A percentile compares a stretch with the other conserved stretches of the same genome.
Conservation (phyloP, 2,329 filamentous ascomycete species). For the Fusarium sp. region DNA sequence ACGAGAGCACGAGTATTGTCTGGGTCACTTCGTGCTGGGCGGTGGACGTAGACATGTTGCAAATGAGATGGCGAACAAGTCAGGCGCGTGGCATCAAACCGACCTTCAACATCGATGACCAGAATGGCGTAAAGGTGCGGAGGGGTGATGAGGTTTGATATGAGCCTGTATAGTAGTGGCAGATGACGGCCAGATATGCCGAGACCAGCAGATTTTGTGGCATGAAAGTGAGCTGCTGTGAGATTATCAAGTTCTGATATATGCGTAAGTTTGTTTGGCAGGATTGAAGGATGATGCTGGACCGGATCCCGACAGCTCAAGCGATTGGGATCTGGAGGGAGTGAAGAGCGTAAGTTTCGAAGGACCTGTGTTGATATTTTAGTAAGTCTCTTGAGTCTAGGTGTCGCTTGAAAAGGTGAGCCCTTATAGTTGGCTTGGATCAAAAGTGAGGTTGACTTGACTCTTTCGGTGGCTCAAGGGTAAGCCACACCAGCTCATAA, state of each 20-base stretch:
- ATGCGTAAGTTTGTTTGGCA: conserved; percentile 46
- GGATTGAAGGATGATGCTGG: conserved; percentile 25
- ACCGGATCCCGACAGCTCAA: conserved; percentile 10
- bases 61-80: conserved; percentile 51
- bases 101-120: conserved; percentile 63
- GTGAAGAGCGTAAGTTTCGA: conserved; percentile 35
- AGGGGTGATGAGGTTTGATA: conserved; percentile 59
- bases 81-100: conserved; percentile 63
- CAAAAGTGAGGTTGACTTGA: background rate
- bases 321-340: conserved; percentile 36
- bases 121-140: conserved; percentile 60
- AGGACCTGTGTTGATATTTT: conserved; percentile 34
- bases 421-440: background rate
- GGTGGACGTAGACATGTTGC: conserved; percentile 61
- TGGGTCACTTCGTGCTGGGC: conserved; percentile 46
- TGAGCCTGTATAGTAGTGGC: conserved; percentile 64
- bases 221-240: conserved; percentile 56
- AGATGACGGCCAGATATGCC: conserved; percentile 62
- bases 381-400: background rate
- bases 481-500: background rate
- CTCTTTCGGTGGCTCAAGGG: background rate
- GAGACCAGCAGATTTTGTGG: conserved; percentile 58
- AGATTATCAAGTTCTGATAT: conserved; percentile 59
- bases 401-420: background rate
- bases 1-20: conserved; percentile 49